Percentiles rank a stretch among this genome's conserved stretches.
Evolutionary conservation across 2,329 filamentous ascomycete species (phyloP).

Genomic region (Penicillium sp.): DNA sequence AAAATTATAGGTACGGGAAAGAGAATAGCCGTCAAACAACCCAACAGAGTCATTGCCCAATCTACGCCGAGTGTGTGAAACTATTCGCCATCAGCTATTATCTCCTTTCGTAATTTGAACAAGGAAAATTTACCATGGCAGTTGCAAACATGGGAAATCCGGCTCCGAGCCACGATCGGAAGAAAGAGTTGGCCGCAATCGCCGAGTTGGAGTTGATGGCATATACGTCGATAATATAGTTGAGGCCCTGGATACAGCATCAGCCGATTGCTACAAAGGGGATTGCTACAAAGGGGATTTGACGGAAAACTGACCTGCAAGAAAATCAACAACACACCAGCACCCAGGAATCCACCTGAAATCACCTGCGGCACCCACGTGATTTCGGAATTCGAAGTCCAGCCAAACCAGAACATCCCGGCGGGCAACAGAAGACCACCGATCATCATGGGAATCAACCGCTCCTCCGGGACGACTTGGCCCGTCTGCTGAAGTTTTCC

Average conservation of each 20-base stretch:
- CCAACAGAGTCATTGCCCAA: constrained; percentile 31
- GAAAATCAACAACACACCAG: constrained; percentile 2
- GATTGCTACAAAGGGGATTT: not conserved
- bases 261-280: too few species aligned
- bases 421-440: constrained; percentile 42
- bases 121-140: too few species aligned
- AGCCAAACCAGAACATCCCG: constrained; percentile 51
- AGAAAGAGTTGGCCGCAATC: constrained; percentile 33
- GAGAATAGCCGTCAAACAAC: constrained; percentile 25
- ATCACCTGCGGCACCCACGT: constrained; percentile 35
- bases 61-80: constrained; percentile 29
- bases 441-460: constrained; percentile 47
- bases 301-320: not conserved
- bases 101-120: too few species aligned
- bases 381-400: constrained; percentile 43
- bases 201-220: constrained; percentile 31
- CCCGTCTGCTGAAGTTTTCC: constrained; percentile 19
- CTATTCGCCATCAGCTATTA: too few species aligned
- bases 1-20: constrained; percentile 46
- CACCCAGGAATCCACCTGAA: not conserved
- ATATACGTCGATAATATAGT: constrained; percentile 40
- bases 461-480: constrained; percentile 39
- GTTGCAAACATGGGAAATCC: constrained; percentile 30
- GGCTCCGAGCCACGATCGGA: constrained; percentile 30
- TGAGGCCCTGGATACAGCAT: constrained; percentile 19